Percentiles rank a stretch among this genome's conserved stretches.
These are phyloP conservation scores for Pestalotiopsis sp. DNA, from an alignment of 2,329 filamentous ascomycete species.

Conservation along the genomic window DNA sequence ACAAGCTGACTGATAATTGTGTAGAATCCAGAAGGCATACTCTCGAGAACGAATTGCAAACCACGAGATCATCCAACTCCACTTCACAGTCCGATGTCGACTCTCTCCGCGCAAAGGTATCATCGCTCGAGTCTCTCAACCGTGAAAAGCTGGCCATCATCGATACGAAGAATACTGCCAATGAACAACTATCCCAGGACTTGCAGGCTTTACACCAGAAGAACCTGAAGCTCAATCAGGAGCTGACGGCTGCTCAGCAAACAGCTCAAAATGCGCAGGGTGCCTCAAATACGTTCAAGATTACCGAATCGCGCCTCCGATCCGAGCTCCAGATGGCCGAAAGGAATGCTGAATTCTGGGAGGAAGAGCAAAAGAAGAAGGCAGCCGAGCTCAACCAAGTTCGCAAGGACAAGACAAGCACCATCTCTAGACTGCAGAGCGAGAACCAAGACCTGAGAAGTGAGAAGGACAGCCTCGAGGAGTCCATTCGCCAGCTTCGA, in stretches of 20 bases:
- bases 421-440: slow-evolving; percentile 85
- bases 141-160: slow-evolving; percentile 87
- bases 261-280: slow-evolving; percentile 81
- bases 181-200: slow-evolving; percentile 84
- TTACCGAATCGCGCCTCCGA: slow-evolving; percentile 85
- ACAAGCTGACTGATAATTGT: background rate
- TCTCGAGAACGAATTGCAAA: slow-evolving; percentile 80
- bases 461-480: slow-evolving; percentile 78
- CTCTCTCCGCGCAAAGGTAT: slow-evolving; percentile 78
- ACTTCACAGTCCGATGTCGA: slow-evolving; percentile 76
- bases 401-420: slow-evolving; percentile 91
- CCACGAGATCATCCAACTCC: slow-evolving; percentile 73
- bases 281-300: slow-evolving; percentile 78
- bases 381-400: slow-evolving; percentile 84
- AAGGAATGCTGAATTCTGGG: slow-evolving; percentile 91
- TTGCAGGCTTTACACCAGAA: slow-evolving; percentile 88
- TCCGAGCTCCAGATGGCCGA: slow-evolving; percentile 89
- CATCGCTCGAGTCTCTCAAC: slow-evolving; percentile 87
- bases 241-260: slow-evolving; percentile 81
- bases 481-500: slow-evolving; percentile 79
- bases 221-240: slow-evolving; percentile 78
- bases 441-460: slow-evolving; percentile 81
- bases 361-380: slow-evolving; percentile 89
- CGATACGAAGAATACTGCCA: slow-evolving; percentile 84
- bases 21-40: slow-evolving; percentile 75